Base-by-base conservation (phyloP, 768 basidiomycete genomes). In the Glaciozyma antarctica region DNA sequence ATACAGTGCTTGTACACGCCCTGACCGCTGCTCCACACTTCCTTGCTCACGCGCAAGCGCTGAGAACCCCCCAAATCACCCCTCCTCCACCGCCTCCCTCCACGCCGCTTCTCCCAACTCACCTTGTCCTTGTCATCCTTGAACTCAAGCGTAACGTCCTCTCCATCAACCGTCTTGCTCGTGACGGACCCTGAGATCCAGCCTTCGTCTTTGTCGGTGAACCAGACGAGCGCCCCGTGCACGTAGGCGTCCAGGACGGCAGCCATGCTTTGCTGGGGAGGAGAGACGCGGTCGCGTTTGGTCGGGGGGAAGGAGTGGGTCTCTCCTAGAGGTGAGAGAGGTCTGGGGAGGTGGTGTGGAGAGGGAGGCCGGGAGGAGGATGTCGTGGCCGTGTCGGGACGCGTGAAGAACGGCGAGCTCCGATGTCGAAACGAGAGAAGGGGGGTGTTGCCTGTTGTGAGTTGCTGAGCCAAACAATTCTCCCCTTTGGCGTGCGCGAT, bases 41-140 rank as follows among this genome's bases (percentile, higher is more conserved):
- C 22, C 7, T 13, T 41, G 38, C 38, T 41, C 38, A 41, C 38
- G 38, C 8, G 13, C 38, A 32, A 32, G 38, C 5, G 54, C 45
- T 32, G 41, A 41, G 26, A 21, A 34, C n/a, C n/a, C 53, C 55
- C 48, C 22, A 38, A 52, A 51, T 41, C 45, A 43, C 60, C 49
- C 62, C 15, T 34, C 30, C 26, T 22, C 43, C 32, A 32, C 32
- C 24, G 24, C 51, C 12, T 52, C 26, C 51, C 24, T 28, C 26
- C 47, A 21, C 19, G 8, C 38, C 38, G 38, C 38, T 5, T 41
- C 38, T 41, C 38, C 38, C 38, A 54, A 68, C 75, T 51, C 71
- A 91, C 91, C 85, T 89, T 93, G 79, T 88, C 88, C 75, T 88
- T 86, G 79, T 93, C 92, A 77, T 94, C 91, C 73, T 85, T 78